These are phyloP conservation scores for Balamuthia mandrillaris DNA, from an alignment of 208 protist genomes.

Conservation along the genomic window DNA sequence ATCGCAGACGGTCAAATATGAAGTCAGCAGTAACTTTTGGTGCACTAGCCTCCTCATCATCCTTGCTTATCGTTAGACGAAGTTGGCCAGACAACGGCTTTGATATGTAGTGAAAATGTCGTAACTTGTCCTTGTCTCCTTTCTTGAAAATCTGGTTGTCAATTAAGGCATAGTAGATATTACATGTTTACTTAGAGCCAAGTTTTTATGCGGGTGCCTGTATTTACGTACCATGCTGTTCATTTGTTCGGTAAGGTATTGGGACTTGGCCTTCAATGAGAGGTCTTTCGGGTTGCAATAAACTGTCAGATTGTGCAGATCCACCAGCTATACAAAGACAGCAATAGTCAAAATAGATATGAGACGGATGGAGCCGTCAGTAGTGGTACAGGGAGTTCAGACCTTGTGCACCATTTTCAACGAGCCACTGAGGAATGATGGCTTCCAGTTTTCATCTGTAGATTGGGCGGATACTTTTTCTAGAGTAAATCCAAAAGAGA, in stretches of 20 bases:
- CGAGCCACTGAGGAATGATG: conserved; percentile 39
- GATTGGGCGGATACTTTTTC: conserved; percentile 49
- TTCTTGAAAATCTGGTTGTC: too few relatives aligned
- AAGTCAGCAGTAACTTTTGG: conserved; percentile 42
- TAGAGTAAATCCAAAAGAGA: conserved; percentile 55
- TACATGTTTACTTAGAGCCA: too few relatives aligned
- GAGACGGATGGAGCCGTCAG: neutral
- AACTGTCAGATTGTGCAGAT: conserved; percentile 43
- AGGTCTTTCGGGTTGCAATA: conserved; percentile 47
- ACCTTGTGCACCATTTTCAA: conserved; percentile 57
- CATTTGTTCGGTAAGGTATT: too few relatives aligned
- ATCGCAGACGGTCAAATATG: conserved; percentile 43
- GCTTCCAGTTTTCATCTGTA: conserved; percentile 50
- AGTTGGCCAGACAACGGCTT: too few relatives aligned
- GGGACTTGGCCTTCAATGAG: too few relatives aligned
- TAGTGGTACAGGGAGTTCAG: neutral
- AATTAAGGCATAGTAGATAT: too few relatives aligned
- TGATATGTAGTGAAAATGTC: too few relatives aligned
- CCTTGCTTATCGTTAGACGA: too few relatives aligned
- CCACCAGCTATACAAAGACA: neutral
- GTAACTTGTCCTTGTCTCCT: too few relatives aligned
- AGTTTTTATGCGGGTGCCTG: too few relatives aligned
- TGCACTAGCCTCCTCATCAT: too few relatives aligned
- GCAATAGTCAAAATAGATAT: neutral
- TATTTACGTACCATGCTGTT: too few relatives aligned